phyloP scores from a whole-genome alignment of 768 basidiomycete species.

The Termitomyces sp. region DNA sequence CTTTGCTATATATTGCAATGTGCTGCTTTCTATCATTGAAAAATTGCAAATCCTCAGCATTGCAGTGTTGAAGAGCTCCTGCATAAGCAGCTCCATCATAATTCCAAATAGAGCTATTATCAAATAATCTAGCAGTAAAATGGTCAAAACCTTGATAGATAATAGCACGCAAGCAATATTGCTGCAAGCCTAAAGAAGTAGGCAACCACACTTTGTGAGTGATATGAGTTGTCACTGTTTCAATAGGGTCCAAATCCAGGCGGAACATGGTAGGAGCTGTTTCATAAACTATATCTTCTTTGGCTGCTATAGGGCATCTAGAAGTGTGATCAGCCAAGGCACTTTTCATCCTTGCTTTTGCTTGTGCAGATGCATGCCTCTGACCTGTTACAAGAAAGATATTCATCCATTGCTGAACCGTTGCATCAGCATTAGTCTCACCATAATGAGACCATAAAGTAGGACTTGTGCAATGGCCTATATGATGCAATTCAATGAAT shows the following conservation, averaged over 20 bases:
- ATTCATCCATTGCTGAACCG: neutral
- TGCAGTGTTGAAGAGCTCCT: no score
- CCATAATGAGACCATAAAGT: neutral
- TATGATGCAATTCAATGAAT: constrained; percentile 18
- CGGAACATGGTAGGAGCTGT: neutral
- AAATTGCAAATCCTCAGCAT: no score
- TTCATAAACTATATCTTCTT: neutral
- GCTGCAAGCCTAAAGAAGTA: neutral
- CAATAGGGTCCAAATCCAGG: neutral
- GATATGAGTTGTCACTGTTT: neutral
- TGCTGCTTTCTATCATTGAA: no score
- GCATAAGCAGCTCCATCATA: neutral
- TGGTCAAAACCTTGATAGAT: neutral
- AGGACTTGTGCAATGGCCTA: constrained; percentile 17
- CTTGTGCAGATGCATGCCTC: neutral
- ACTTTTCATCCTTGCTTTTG: no score
- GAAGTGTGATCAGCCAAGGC: no score
- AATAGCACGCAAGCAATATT: neutral
- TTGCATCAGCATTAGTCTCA: neutral
- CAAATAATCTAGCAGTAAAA: neutral
- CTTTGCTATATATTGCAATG: no score
- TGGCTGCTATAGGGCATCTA: neutral
- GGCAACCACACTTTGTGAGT: neutral
- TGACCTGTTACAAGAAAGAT: neutral
- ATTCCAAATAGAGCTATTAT: neutral